Evolutionary conservation across 2,329 filamentous ascomycete species (phyloP), one percentile per base, ranked within the genome.

Genomic region (Grosmannia clavigera): DNA sequence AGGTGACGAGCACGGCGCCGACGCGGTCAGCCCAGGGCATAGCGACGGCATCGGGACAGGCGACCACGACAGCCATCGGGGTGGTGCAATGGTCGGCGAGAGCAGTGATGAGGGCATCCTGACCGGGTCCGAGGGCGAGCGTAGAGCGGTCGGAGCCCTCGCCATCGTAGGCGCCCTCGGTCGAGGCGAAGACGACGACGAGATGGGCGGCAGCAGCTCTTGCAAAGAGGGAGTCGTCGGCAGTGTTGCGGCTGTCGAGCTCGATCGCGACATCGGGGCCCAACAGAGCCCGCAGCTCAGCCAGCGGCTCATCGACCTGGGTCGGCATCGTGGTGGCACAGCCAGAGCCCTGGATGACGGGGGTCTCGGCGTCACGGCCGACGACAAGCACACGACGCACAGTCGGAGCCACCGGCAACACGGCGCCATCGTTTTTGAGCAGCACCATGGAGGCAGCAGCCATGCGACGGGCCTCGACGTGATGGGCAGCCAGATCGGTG

Each of bases 111-210:
- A 88, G 77, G 46, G 79, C 78, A 67, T 88, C 84, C 66, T 85
- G 81, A 68, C 74, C 80, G 50, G 75, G 80, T 62, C 78, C 73
- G 40, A 72, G 74, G 48, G 83, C 82, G 4, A 86, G 73, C 63
- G 82, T 80, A 78, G 84, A 82, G 61, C 75, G 81, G 59, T 77
- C 73, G 52, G 85, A 78, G 67, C 88, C 86, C 61, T 87, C 86
- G 1, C 86, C 85, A 69, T 89, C 86, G 1, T 84, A 87, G 67
- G 90, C 86, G 85, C 85, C 89, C 68, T 89, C 86, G 6, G 81
- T 81, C 67, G 88, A 86, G 1, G 89, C 75, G 2, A 86, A 86
- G 12, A 87, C 80, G 56, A 88, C 78, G 1, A 90, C 78, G 10
- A 90, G 74, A 3, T 85, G 85, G 14, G 31, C 57, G 22, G 57